Evolutionary conservation across 2,329 filamentous ascomycete species (phyloP).

Genomic region (Trichoderma atroviride): DNA sequence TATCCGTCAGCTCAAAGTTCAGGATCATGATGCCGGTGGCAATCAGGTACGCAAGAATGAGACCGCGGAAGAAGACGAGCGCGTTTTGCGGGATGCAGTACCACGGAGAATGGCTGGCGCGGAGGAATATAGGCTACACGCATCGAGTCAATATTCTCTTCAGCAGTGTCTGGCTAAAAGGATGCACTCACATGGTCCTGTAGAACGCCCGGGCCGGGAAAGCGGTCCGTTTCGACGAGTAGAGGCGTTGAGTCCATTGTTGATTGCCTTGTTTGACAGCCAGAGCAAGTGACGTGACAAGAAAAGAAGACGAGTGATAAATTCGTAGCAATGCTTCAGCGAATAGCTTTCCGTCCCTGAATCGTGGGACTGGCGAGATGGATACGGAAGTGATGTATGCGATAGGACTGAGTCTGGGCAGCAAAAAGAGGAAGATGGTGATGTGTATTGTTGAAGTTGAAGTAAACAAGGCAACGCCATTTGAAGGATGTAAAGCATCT

Average conservation of each 20-base stretch:
- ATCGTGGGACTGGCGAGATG: neutral
- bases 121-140: constrained; percentile 52
- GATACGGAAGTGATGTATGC: neutral
- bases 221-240: constrained; percentile 36
- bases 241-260: constrained; percentile 43
- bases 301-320: neutral
- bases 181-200: constrained; percentile 41
- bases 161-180: neutral
- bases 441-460: neutral
- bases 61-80: constrained; percentile 49
- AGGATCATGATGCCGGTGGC: constrained; percentile 46
- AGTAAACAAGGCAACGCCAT: neutral
- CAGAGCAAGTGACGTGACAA: neutral
- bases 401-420: neutral
- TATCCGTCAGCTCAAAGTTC: constrained; percentile 50
- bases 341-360: neutral
- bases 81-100: constrained; percentile 48
- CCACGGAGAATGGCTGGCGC: constrained; percentile 57
- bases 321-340: neutral
- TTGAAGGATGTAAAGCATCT: neutral
- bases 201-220: constrained; percentile 32
- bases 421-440: neutral
- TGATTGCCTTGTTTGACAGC: neutral
- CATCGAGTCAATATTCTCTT: constrained; percentile 27
- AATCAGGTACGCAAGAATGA: constrained; percentile 48